Conservation (phyloP, 768 basidiomycete genomes). For the Scleroderma bovista region DNA sequence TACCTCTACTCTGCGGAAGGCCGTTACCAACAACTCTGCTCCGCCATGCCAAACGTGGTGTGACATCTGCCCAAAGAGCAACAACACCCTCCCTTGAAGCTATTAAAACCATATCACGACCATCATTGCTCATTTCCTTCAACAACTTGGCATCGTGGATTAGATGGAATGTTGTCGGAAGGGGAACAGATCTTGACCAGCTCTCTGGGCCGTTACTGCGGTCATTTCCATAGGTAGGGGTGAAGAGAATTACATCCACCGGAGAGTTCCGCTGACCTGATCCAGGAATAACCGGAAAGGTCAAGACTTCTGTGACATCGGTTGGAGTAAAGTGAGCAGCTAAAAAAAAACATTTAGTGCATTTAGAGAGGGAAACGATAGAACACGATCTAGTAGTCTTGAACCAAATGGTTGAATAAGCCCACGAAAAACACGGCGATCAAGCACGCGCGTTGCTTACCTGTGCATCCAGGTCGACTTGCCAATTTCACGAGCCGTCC, state of each 20-base stretch:
- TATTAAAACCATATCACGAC: slow-evolving; percentile 11
- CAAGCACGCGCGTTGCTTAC: too few relatives aligned
- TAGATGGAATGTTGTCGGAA: slow-evolving; percentile 1
- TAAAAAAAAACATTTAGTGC: too few relatives aligned
- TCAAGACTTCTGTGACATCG: too few relatives aligned
- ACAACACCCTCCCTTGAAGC: slow-evolving; percentile 14
- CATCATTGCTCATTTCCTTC: neutral
- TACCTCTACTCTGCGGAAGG: neutral
- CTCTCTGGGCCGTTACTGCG: neutral
- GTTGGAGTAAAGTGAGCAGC: neutral
- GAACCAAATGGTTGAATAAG: too few relatives aligned
- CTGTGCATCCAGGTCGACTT: slow-evolving; percentile 14
- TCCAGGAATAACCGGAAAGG: too few relatives aligned
- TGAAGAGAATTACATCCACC: slow-evolving; percentile 15
- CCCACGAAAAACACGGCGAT: too few relatives aligned
- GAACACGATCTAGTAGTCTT: too few relatives aligned
- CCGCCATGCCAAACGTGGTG: neutral
- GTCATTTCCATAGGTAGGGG: slow-evolving; percentile 4
- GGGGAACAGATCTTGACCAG: slow-evolving; percentile 2
- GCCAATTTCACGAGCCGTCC: slow-evolving; percentile 9
- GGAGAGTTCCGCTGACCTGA: neutral
- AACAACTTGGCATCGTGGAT: slow-evolving; percentile 12
- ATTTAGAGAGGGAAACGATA: too few relatives aligned
- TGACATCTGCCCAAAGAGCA: slow-evolving; percentile 8
- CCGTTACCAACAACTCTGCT: slow-evolving; percentile 5